A percentile compares a stretch with the other conserved stretches of the same genome.
Evolutionary conservation across 2,329 filamentous ascomycete genomes (phyloP).

Genomic region (Cyclaneusma minus): DNA sequence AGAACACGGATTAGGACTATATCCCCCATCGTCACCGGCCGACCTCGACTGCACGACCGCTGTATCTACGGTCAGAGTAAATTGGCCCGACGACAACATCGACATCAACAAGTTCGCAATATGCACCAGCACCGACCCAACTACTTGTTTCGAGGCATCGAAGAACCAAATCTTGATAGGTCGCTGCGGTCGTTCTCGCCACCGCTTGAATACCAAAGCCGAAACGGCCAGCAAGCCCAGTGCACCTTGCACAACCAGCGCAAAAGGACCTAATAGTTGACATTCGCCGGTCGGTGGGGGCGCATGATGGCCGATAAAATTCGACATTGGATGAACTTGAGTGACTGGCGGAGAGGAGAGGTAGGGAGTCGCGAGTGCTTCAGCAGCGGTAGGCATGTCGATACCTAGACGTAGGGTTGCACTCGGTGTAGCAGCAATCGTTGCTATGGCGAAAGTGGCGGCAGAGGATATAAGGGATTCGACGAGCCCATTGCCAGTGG

Average conservation of each 20-base stretch:
- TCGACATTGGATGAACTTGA: conserved; percentile 7
- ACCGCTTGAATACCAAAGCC: conserved; percentile 84
- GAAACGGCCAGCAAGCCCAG: conserved; percentile 71
- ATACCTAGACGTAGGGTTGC: too few species aligned
- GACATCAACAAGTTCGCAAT: conserved; percentile 91
- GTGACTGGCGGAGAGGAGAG: conserved; percentile 16
- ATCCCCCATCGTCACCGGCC: conserved; percentile 30
- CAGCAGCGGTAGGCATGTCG: too few species aligned
- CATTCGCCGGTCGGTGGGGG: conserved; percentile 53
- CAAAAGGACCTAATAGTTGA: conserved; percentile 76
- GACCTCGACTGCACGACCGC: conserved; percentile 17
- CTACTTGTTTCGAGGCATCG: conserved; percentile 92
- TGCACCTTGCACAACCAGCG: conserved; percentile 75
- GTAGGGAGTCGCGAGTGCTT: conserved; percentile 17
- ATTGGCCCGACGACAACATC: conserved; percentile 79
- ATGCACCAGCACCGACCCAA: conserved; percentile 83
- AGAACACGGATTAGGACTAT: conserved; percentile 82
- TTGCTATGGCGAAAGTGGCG: conserved; percentile 9
- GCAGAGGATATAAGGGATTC: not conserved
- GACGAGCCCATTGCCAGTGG: not conserved
- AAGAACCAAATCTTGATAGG: conserved; percentile 97
- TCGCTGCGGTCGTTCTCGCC: conserved; percentile 78
- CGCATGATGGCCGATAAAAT: conserved; percentile 10
- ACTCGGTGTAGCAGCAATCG: conserved; percentile 10
- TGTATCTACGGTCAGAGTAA: conserved; percentile 47